Percentiles rank a stretch among this genome's conserved stretches.
phyloP scores from a whole-genome alignment of 2,329 filamentous ascomycete species.

The Paramyrothecium roridum region DNA sequence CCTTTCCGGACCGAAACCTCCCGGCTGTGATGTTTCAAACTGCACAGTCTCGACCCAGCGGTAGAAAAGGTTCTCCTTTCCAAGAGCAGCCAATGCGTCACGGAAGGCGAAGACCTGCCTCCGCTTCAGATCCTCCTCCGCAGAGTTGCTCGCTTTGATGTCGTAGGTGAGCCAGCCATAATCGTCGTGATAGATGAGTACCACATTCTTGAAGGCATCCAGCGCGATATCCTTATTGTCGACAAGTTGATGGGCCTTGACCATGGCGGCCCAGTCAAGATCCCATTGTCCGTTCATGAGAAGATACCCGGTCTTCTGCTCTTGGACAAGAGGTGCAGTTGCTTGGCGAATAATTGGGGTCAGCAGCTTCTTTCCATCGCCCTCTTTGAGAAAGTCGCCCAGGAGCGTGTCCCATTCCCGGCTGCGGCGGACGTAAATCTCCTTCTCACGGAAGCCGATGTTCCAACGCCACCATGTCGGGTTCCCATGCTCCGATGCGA shows the following conservation, averaged over 20 bases:
- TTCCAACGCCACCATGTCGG: conserved; percentile 71
- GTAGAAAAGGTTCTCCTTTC: conserved; percentile 87
- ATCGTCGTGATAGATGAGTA: conserved; percentile 65
- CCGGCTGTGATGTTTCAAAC: conserved; percentile 76
- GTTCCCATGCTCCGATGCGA: conserved; percentile 53
- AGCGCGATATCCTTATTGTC: conserved; percentile 58
- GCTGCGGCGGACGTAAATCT: conserved; percentile 79
- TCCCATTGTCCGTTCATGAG: conserved; percentile 86
- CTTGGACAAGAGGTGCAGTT: conserved; percentile 62
- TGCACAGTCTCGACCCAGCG: conserved; percentile 92
- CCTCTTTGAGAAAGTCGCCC: conserved; percentile 49
- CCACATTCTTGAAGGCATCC: conserved; percentile 67
- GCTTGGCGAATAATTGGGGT: conserved; percentile 63
- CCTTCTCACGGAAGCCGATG: conserved; percentile 73
- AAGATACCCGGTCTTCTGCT: conserved; percentile 81
- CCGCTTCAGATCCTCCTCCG: conserved; percentile 59
- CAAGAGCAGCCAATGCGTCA: conserved; percentile 69
- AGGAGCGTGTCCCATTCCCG: conserved; percentile 66
- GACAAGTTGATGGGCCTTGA: conserved; percentile 66
- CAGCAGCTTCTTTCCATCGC: conserved; percentile 54
- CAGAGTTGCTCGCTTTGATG: conserved; percentile 53
- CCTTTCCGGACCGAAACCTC: conserved; percentile 72
- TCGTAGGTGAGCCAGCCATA: conserved; percentile 63
- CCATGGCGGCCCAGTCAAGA: conserved; percentile 80
- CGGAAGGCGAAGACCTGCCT: conserved; percentile 79